Evolutionary conservation across 2,329 filamentous ascomycete genomes (phyloP), one percentile per base, ranked within the genome.

Genomic region (Exophiala calicioides): DNA sequence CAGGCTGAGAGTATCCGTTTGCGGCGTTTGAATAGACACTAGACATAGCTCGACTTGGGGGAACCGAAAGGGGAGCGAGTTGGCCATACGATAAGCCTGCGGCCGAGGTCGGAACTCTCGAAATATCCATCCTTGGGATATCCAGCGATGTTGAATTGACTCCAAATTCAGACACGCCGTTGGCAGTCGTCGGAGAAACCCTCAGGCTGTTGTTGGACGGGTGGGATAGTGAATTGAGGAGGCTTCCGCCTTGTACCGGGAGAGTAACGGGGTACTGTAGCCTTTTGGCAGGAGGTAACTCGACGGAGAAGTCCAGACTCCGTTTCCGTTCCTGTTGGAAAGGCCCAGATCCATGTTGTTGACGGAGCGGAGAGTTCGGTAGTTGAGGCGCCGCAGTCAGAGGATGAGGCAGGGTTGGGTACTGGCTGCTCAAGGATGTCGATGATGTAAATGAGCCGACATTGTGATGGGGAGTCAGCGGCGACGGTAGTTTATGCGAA

Each of bases 1-100:
- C 67, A 23, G 70, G 64, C 42, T 72, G 69, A n/a, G 69, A 65
- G 72, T 76, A 81, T 38, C 72, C 73, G 21, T 70, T 68, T 1
- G 81, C 71, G 8, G 73, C 69, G 9, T 76, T 76, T 23, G 82
- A 77, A 64, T 87, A 95, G 1, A 90, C 84, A 13, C 86, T 81
- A 5, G 85, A 78, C 84, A 95, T 90, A 6, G 88, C 80, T 37
- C 86, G 81, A 9, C 53, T 63, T 32, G 65, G 49, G 42, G 69
- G 58, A 40, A 68, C 60, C 61, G 63, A 53, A 9, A 62, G 39
- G 19, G 65, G 60, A 21, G 70, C 64, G 42, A 52, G 32, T 23
- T 50, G 52, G 19, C n/a, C 37, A 12, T n/a, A n/a, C n/a, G 30
- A 27, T 10, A 31, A 23, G 10, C 33, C 30, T 10, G 20, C 35